Base-by-base conservation (phyloP, 2,329 filamentous ascomycete genomes). In the Epichloe brachyelytri region DNA sequence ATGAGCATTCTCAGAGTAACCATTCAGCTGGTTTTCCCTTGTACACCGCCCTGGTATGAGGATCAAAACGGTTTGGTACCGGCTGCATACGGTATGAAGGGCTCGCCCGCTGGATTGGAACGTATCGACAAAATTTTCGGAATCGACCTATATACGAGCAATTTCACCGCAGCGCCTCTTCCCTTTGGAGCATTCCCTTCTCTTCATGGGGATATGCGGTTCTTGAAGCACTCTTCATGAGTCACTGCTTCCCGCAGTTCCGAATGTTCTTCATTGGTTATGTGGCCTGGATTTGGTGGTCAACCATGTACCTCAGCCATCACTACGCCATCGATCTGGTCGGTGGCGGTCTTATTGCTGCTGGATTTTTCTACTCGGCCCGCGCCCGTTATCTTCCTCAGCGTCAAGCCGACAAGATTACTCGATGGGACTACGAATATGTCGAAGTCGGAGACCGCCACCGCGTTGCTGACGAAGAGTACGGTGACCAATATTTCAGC, bases 21-120 rank as follows among this genome's bases (percentile, higher is more conserved):
- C 34, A 90, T 95, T 57, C 90, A 96, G 70, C 76, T 96, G 50
- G 68, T 89, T 55, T 94, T 96, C 69, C 91, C 91, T 1, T 96
- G 91, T 73, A 93, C 90, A 22, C 88, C 91, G 26, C 91, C 91
- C 1, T 97, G 91, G 91, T 97, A 96, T 63, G 91, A 96, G 75
- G 94, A 93, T 67, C 77, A 86, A 61, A 88, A 95, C 66, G 91
- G 91, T 15, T 74, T 96, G 48, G 88, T 88, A 33, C 90, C 91
- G 2, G 91, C 91, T 46, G 88, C 93, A 60, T 96, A 96, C 70
- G 86, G 86, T 45, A 95, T 97, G 77, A 76, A 80, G 43, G 91
- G 91, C 47, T 91, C 88, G 44, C 89, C 91, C 1, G 91, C 90
- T 12, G 91, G 91, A 48, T 78, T 97, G 54, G 87, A 86, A 55